Evolutionary conservation across 208 protist genomes (phyloP), one percentile per base, ranked within the genome.

Genomic region (Trypanosoma grayi): DNA sequence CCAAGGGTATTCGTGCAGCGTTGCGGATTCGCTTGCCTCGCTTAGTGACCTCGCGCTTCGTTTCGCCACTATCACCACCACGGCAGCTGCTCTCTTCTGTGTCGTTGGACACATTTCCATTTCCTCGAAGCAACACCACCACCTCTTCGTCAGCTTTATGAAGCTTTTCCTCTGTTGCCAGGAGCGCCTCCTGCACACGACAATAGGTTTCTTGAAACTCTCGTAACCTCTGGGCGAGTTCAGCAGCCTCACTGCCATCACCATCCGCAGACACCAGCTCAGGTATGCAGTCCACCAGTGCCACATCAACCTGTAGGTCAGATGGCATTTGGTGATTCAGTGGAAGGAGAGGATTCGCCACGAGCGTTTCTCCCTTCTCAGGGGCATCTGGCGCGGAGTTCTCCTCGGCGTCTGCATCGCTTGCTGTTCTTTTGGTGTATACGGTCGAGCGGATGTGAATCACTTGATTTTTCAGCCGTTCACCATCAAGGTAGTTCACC

Each of bases 261-360:
- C 39, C 37, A 51, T 11, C n/a, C 24, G 10, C n/a, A 45, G 52
- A 58, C 28, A 55, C 4, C 11, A 72, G 28, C 14, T 14, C 16
- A 3, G 75, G 67, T 36, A 92, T 68, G 13, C 50, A 61, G 22
- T 71, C 34, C 7, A 76, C 77, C 13, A 92, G 72, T 16, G 48
- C 37, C 5, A 44, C 63, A 47, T 90, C 83, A 83, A 93, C 85
- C 31, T 72, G 75, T 5, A 94, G 57, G 27, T 87, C 74, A 0
- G 45, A 22, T 2, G 87, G 87, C 48, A 94, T 66, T 10, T 52
- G 57, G 47, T 90, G 79, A 48, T 94, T 94, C 31, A 64, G 54
- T 14, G 87, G 87, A 27, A 94, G 53, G 30, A 56, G 64, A 30
- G 36, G n/a, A 44, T 64, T 73, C 14, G 13, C n/a, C 16, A 51